Conservation (phyloP, 2,329 filamentous ascomycete species). For the Arthroderma sp. region DNA sequence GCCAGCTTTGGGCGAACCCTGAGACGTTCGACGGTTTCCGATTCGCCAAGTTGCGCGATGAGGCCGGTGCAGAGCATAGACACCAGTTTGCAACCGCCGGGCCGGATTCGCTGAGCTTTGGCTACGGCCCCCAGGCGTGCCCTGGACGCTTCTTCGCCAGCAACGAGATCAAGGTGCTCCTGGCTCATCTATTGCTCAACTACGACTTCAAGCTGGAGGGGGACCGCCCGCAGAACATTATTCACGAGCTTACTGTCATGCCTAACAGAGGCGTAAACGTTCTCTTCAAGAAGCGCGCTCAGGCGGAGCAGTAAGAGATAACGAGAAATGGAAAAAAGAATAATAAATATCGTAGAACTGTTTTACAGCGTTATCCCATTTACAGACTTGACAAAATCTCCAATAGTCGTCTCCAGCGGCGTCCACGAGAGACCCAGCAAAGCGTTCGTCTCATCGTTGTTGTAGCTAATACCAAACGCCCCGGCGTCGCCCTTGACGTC, state of each 20-base stretch:
- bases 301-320: not conserved
- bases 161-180: constrained; percentile 24
- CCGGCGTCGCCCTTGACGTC: not conserved
- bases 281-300: not conserved
- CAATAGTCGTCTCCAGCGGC: not conserved
- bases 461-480: not conserved
- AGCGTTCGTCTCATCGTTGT: not conserved
- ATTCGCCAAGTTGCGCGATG: no score
- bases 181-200: constrained; percentile 23
- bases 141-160: constrained; percentile 27
- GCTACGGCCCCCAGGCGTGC: constrained; percentile 24
- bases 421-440: not conserved
- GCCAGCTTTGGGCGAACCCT: constrained; percentile 13
- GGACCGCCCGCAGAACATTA: not conserved
- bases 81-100: no score
- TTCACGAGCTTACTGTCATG: not conserved
- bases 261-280: not conserved
- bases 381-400: not conserved
- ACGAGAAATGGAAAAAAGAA: not conserved
- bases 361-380: not conserved
- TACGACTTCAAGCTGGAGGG: constrained; percentile 21
- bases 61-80: no score
- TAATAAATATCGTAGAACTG: not conserved
- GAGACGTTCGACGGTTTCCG: constrained; percentile 13
- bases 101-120: constrained; percentile 22